A percentile compares a stretch with the other conserved stretches of the same genome.
Conservation (phyloP, 345 rosid genomes). For the Eucalyptus shirleyi region DNA sequence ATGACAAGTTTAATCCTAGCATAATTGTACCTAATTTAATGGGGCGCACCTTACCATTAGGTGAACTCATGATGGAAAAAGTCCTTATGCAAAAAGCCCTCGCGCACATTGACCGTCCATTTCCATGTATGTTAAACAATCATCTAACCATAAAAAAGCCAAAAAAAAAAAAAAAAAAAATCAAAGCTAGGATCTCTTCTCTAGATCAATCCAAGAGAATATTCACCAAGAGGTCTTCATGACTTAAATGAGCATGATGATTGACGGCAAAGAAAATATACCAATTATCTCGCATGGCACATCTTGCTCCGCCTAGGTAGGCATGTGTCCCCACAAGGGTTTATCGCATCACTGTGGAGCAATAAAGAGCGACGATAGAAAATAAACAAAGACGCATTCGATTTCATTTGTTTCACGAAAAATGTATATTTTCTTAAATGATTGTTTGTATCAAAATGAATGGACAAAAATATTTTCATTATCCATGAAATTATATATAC, state of each 20-base stretch:
- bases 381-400: fast-evolving
- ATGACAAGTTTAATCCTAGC: background rate
- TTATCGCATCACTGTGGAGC: background rate
- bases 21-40: background rate
- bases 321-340: background rate
- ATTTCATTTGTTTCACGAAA: background rate
- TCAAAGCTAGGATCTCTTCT: background rate
- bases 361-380: background rate
- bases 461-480: background rate
- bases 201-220: background rate
- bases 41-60: background rate
- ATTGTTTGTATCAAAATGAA: background rate
- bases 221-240: background rate
- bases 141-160: background rate
- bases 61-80: background rate
- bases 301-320: background rate
- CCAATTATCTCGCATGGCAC: background rate
- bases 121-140: background rate
- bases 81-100: background rate
- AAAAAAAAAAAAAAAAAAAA: background rate
- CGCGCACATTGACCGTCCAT: background rate
- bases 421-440: background rate
- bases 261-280: background rate
- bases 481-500: background rate
- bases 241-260: background rate